Base-by-base conservation (phyloP, 805 yeast genomes). In the Wickerhamomyces canadensis region DNA sequence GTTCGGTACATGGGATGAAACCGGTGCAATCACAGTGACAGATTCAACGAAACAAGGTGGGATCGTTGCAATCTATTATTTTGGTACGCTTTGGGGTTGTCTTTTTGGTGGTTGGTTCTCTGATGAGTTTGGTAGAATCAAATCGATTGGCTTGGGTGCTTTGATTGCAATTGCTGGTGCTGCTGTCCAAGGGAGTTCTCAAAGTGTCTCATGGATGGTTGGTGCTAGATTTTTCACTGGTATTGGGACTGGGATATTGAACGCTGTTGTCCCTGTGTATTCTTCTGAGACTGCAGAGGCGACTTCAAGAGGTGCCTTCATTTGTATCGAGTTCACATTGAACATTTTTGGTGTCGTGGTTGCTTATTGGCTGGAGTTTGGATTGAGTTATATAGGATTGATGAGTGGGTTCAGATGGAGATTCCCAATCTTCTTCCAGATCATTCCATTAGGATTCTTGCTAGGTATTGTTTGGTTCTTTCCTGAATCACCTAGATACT, bases 391-490 rank as follows among this genome's bases (percentile, higher is more conserved):
- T n/a, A 33, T 33, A 4, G 35, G 35, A 10, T 25, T 33, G 24
- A 33, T 33, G 35, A 33, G 35, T 33, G 19, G 29, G 6, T 33
- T 33, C 10, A 33, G 35, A 33, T 33, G 35, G 35, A 33, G 35
- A 33, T 33, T 33, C 19, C 35, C 35, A 26, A 33, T 33, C 15
- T 33, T 15, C 12, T 32, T 32, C 28, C 34, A 32, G 23, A 32
- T 32, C 22, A 24, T 32, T 17, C 34, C 34, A 14, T 18, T 32
- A 12, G 21, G 16, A n/a, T 12, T 32, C 22, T 23, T 32, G 28
- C 23, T 32, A 16, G 24, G n/a, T 7, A 16, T 32, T n/a, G 34
- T 32, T 11, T 32, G 34, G 34, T 23, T 32, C 8, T 32, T 22
- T 15, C 34, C 33, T 12, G 33, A 31, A 21, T 31, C 33, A 16